Evolutionary conservation across 257 asterid species (phyloP).

Genomic region (Plantago ovata): DNA sequence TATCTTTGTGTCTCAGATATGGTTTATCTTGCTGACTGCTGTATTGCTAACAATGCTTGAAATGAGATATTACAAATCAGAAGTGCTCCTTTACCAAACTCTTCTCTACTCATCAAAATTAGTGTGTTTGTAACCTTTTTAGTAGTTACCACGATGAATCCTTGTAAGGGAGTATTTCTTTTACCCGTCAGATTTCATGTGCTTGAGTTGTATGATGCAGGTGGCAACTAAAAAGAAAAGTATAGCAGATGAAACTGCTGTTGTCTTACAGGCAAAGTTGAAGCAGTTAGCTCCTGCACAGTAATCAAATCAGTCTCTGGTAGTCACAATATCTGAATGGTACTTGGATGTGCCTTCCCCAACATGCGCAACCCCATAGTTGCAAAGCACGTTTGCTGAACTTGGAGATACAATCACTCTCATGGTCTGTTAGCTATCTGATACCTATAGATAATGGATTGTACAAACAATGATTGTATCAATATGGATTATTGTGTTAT

Average conservation of each 20-base stretch:
- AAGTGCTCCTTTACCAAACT: too few species aligned
- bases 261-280: slow-evolving; percentile 71
- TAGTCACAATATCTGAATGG: slow-evolving; percentile 10
- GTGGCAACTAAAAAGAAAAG: slow-evolving; percentile 75
- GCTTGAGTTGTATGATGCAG: slow-evolving; percentile 38
- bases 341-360: background rate
- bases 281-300: slow-evolving; percentile 52
- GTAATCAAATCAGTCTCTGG: slow-evolving; percentile 14
- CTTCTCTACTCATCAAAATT: too few species aligned
- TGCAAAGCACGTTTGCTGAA: background rate
- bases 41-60: too few species aligned
- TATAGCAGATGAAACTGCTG: slow-evolving; percentile 76
- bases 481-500: too few species aligned
- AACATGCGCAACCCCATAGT: background rate
- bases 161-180: background rate
- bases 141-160: background rate
- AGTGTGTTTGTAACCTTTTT: too few species aligned
- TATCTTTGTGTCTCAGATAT: too few species aligned
- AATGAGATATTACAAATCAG: too few species aligned
- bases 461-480: background rate
- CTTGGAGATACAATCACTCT: background rate
- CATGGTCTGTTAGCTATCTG: background rate
- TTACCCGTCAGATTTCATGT: slow-evolving; percentile 6
- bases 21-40: too few species aligned
- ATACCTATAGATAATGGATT: background rate